Evolutionary conservation across 306 rosid genomes (phyloP), one percentile per base, ranked within the genome.

Genomic region (Trifolium repens): DNA sequence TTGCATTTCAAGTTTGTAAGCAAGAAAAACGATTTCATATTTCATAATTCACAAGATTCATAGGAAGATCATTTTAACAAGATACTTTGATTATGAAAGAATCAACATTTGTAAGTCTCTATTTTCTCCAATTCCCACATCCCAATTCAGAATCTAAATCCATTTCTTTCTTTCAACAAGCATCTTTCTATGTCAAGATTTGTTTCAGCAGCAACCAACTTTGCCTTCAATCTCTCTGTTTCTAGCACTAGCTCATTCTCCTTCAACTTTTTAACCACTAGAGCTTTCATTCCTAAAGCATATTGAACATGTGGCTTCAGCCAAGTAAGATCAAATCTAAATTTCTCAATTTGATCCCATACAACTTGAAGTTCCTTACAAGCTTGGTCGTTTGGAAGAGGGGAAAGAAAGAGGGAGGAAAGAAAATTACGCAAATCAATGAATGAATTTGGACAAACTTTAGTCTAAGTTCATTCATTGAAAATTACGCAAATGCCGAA

Each of bases 221-320:
- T 78, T 24, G 35, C 72, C 35, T 69, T 66, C 2, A 82, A 27
- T 57, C 13, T 60, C 42, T n/a, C 71, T 15, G 27, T 59, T 61
- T 78, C 73, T 3, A 61, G 16, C 69, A 73, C 80, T 8, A 78
- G 32, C 15, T 22, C 73, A 17, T 67, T 43, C n/a, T 19, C 63
- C 64, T 50, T 67, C 11, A 43, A 30, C n/a, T 54, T 73, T 12
- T 34, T 59, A 12, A 73, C 59, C 1, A 24, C 26, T 58, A 69
- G 15, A 7, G 11, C 83, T 43, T 42, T 55, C 50, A 67, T 32
- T 15, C 73, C 62, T 30, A 82, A 78, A 58, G 80, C 82, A 5
- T 37, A 78, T 52, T 78, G 47, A 73, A 82, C 80, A 61, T 68
- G 70, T 0, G 79, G 80, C 80, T 82, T 70, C 26, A 82, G 5